phyloP scores from a whole-genome alignment of 2,329 filamentous ascomycete genomes.

The Exophiala alcalophila region DNA sequence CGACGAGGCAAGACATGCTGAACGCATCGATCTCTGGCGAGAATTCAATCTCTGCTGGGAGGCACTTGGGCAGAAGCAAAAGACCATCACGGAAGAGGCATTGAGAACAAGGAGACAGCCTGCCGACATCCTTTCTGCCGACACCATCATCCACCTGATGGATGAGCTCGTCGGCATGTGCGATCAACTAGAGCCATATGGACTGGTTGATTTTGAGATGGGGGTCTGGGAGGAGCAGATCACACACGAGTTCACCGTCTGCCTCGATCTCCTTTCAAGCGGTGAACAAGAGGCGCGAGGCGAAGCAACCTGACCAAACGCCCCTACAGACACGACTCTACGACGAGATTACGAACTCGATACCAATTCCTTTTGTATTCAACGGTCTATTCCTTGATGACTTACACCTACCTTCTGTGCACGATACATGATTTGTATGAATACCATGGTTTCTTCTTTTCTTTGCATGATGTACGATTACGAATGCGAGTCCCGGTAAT shows the following conservation, averaged over 20 bases:
- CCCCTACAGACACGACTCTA: conserved; percentile 11
- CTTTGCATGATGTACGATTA: conserved; percentile 26
- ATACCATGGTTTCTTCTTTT: conserved; percentile 15
- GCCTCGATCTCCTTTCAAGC: conserved; percentile 18
- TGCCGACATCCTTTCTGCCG: conserved; percentile 62
- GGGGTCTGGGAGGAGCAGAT: conserved; percentile 96
- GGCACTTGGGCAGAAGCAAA: conserved; percentile 76
- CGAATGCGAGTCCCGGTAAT: conserved; percentile 10
- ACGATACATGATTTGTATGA: conserved; percentile 29
- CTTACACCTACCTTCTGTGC: conserved; percentile 16
- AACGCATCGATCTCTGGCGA: conserved; percentile 82
- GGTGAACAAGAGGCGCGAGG: conserved; percentile 6
- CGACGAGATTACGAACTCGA: conserved; percentile 11
- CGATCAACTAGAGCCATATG: conserved; percentile 82
- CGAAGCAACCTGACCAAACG: conserved; percentile 3
- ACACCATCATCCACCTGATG: conserved; percentile 73
- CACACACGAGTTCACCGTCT: conserved; percentile 48
- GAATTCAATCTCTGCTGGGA: conserved; percentile 96
- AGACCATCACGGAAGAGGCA: conserved; percentile 63
- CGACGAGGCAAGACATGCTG: conserved; percentile 69
- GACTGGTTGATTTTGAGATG: conserved; percentile 96
- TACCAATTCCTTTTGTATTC: conserved; percentile 19
- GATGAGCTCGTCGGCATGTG: conserved; percentile 78
- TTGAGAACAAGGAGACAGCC: conserved; percentile 58
- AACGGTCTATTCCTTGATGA: conserved; percentile 17